Percentiles rank a stretch among this genome's conserved stretches.
These are phyloP conservation scores for Astrothelium macrocarpum DNA, from an alignment of 495 filamentous ascomycete species.

Conservation along the genomic window DNA sequence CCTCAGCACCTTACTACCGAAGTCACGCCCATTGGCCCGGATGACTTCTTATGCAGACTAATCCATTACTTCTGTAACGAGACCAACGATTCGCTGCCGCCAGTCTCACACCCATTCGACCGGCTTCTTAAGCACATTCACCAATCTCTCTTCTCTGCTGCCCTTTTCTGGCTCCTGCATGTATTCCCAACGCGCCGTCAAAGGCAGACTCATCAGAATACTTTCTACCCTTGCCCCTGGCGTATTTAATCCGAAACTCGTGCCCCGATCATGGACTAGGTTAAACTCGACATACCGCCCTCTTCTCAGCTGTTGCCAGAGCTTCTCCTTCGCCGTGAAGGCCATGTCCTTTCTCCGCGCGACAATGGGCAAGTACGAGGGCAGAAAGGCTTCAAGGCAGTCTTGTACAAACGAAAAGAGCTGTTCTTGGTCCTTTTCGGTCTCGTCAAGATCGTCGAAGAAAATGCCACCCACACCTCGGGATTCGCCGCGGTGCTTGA, in stretches of 20 bases:
- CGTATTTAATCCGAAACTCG: slow-evolving; percentile 86
- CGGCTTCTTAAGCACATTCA: slow-evolving; percentile 76
- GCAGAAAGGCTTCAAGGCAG: slow-evolving; percentile 76
- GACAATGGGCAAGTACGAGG: slow-evolving; percentile 85
- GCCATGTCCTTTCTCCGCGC: slow-evolving; percentile 81
- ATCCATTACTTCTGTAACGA: background rate
- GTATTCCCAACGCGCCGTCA: slow-evolving; percentile 90
- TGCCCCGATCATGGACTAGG: slow-evolving; percentile 92
- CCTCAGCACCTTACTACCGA: background rate
- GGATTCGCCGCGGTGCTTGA: slow-evolving; percentile 82
- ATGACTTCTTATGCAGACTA: background rate
- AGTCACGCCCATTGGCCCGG: background rate
- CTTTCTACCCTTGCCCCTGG: slow-evolving; percentile 88
- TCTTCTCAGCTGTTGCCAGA: slow-evolving; percentile 90
- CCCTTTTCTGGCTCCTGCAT: slow-evolving; percentile 77
- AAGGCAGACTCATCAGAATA: slow-evolving; percentile 92
- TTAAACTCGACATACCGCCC: slow-evolving; percentile 98
- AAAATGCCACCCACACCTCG: slow-evolving; percentile 94
- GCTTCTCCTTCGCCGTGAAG: slow-evolving; percentile 73
- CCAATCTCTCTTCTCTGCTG: slow-evolving; percentile 62
- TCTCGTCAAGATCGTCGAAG: slow-evolving; percentile 92
- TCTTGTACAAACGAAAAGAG: slow-evolving; percentile 86
- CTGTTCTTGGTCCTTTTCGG: slow-evolving; percentile 78
- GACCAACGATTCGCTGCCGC: background rate
- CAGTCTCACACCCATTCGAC: slow-evolving; percentile 72